These are phyloP conservation scores for Venturia nashicola DNA, from an alignment of 2,329 filamentous ascomycete species.

Conservation along the genomic window DNA sequence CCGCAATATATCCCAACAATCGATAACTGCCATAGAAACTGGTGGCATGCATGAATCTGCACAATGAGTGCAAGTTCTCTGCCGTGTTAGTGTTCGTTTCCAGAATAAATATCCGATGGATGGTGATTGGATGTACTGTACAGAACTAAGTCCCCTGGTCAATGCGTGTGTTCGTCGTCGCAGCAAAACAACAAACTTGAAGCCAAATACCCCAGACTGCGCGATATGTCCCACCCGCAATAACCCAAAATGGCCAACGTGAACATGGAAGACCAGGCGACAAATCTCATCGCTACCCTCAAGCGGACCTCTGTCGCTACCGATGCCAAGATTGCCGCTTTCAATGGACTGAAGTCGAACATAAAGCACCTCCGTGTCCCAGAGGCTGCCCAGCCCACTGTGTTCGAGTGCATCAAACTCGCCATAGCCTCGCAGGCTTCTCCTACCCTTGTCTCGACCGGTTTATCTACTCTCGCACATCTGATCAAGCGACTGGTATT, in stretches of 20 bases:
- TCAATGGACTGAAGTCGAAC: slow-evolving; percentile 67
- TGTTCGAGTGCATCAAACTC: slow-evolving; percentile 72
- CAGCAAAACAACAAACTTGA: neutral
- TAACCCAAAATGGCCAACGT: neutral
- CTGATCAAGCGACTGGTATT: slow-evolving; percentile 74
- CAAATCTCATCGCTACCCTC: slow-evolving; percentile 39
- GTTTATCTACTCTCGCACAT: slow-evolving; percentile 79
- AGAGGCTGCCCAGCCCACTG: slow-evolving; percentile 53
- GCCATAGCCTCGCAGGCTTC: slow-evolving; percentile 68
- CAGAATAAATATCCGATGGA: neutral
- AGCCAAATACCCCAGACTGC: neutral
- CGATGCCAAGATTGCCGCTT: slow-evolving; percentile 57
- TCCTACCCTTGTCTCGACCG: slow-evolving; percentile 60
- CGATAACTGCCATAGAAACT: neutral
- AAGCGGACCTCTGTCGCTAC: slow-evolving; percentile 53
- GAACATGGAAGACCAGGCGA: slow-evolving; percentile 46
- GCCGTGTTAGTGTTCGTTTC: neutral
- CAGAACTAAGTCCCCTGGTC: neutral
- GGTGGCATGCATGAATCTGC: neutral
- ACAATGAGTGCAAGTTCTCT: neutral
- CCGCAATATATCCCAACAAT: neutral
- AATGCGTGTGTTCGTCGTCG: neutral
- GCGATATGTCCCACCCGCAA: neutral
- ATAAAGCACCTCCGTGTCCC: slow-evolving; percentile 92
- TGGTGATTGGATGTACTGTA: neutral